Base-by-base conservation (phyloP, 1,139 yeast species). In the Scheffersomyces quercinus region DNA sequence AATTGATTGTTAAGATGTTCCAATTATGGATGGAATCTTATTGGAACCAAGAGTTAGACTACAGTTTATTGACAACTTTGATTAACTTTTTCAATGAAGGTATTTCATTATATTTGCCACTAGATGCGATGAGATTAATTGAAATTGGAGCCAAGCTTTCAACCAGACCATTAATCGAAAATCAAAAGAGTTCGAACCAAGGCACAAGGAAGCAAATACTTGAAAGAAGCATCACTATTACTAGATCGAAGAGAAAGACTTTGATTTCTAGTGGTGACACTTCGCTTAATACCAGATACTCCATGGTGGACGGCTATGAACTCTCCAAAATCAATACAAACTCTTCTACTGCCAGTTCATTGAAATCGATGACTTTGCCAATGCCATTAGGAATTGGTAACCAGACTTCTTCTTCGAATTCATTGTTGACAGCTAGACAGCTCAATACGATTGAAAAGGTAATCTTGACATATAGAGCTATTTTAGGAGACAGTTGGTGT, bases 1-100 rank as follows among this genome's bases (percentile, higher is more conserved):
- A 82, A 47, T 67, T 85, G 43, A 81, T 88, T 35, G 81, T 84
- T 50, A 81, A 78, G 53, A 72, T 86, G 63, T 81, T 89, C 55
- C 86, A 82, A 56, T 69, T 82, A 40, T 91, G 98, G 98, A 67
- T 90, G 64, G 95, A 88, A 62, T 84, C 93, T 42, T 89, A 85
- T 59, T 91, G 97, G 97, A 79, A 82, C 52, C 79, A 75, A 43
- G 74, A 77, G 29, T 55, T 68, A 11, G 97, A 89, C 58, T 79
- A 77, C 48, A 68, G 65, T 20, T 70, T 83, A 29, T 64, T 90
- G 38, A 81, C 93, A 9, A 83, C 89, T 0, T 67, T 89, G 56
- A 73, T 87, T 34, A 85, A 85, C 57, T 85, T 89, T 56, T 84
- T 88, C 58, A 87, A 87, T 61, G 93, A 86, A 62, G 88, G 85